Conservation (phyloP, 768 basidiomycete species). For the Mycena amicta region DNA sequence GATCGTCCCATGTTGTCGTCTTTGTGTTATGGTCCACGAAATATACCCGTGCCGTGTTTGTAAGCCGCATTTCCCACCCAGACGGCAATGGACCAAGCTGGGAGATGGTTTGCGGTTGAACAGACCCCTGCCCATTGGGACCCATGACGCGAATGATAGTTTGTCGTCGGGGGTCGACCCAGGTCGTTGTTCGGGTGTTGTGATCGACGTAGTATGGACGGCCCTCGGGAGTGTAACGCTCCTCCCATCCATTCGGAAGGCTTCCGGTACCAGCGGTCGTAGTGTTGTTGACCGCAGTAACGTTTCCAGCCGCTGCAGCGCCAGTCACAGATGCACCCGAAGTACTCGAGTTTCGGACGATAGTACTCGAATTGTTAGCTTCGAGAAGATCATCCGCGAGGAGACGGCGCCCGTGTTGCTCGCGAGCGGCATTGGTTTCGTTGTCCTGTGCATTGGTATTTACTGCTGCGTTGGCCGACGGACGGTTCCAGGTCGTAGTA, state of each 20-base stretch:
- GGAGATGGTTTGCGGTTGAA: constrained; percentile 94
- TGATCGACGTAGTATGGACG: constrained; percentile 99
- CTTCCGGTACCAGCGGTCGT: constrained; percentile 83
- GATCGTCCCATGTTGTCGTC: constrained; percentile 99
- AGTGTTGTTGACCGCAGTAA: constrained; percentile 48
- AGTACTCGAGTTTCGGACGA: constrained; percentile 35
- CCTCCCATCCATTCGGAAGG: constrained; percentile 98
- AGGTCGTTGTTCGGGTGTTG: constrained; percentile 99
- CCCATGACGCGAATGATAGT: constrained; percentile 97
- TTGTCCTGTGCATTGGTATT: constrained; percentile 73
- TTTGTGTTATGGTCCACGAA: constrained; percentile 99
- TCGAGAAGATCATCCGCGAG: constrained; percentile 88
- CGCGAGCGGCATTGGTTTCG: constrained; percentile 84
- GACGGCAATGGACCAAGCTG: constrained; percentile 96
- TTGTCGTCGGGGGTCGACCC: constrained; percentile 98
- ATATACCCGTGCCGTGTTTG: constrained; percentile 96
- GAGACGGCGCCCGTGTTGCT: constrained; percentile 82
- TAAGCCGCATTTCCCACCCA: constrained; percentile 99
- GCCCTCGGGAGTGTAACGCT: constrained; percentile 97
- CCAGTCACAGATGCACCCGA: too few relatives aligned
- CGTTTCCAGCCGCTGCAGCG: constrained; percentile 44
- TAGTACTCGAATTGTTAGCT: constrained; percentile 48
- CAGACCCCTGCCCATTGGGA: constrained; percentile 84
- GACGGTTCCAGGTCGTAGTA: constrained; percentile 96
- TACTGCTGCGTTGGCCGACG: constrained; percentile 72